Evolutionary conservation across 805 yeast species (phyloP), one percentile per base, ranked within the genome.

Genomic region (Candida xyloterini): DNA sequence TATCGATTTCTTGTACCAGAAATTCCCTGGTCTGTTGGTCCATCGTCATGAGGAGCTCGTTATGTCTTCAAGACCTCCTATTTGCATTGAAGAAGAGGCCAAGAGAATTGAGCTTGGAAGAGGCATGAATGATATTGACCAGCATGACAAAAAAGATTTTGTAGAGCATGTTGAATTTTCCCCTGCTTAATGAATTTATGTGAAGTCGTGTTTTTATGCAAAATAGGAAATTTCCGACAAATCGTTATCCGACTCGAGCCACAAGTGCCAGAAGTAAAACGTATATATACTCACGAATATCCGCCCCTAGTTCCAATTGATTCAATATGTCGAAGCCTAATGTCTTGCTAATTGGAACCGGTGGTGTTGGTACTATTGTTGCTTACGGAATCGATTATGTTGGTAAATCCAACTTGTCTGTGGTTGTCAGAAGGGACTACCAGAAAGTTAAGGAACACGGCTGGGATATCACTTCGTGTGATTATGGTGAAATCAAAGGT

Each of bases 351-450:
- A 72, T 85, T 23, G 95, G 95, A 6, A 73, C 87, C 2, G 95
- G 95, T 10, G 95, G 95, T 16, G 90, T 87, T 5, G 95, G 95
- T 22, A 71, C 85, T 2, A 75, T 86, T 23, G 79, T 80, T 4
- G 87, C 93, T 0, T 70, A 76, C 34, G 77, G 84, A 0, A 65
- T 87, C 21, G 66, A 64, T 43, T 62, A 63, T 38, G 66, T 67
- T 32, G 73, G 68, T 0, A 62, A 68, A 30, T 66, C 74, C n/a
- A 60, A 66, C 7, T 73, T 83, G 9, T 74, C 86, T 2, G 64
- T 77, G 10, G 83, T 81, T 3, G 73, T 80, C 4, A 71, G 91
- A 53, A 69, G 83, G 28, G 84, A 79, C 51, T 81, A 76, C 56
- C 68, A 70, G 2, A 65, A 57, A 35, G 83, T 81, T 14, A 42